Evolutionary conservation across 192 early-diverging fungal species (phyloP).

Genomic region (Haplosporangium gracile): DNA sequence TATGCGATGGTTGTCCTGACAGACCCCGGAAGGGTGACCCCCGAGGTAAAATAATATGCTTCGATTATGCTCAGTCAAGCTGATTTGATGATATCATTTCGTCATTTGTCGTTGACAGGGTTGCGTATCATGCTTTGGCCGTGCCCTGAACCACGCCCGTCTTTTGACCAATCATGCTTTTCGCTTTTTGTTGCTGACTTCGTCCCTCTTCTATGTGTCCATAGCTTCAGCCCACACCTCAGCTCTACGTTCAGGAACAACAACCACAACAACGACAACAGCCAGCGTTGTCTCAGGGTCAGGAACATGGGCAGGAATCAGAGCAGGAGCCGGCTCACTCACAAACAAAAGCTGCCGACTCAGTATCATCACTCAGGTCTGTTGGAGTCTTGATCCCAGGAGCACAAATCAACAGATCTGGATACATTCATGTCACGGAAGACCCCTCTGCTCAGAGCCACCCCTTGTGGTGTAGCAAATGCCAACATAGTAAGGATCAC

Average conservation of each 20-base stretch:
- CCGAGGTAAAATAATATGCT: constrained; percentile 28
- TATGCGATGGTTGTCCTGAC: constrained; percentile 49
- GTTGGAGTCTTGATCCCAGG: constrained; percentile 43
- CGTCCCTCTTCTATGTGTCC: neutral
- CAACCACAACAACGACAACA: neutral
- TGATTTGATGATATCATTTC: constrained; percentile 22
- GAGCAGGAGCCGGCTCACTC: neutral
- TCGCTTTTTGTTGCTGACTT: neutral
- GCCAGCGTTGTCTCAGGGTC: neutral
- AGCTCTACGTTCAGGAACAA: neutral
- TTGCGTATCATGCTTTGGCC: neutral
- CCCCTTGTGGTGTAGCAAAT: constrained; percentile 52
- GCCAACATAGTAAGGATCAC: constrained; percentile 41
- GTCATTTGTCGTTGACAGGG: neutral
- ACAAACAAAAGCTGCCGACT: neutral
- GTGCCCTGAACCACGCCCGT: neutral
- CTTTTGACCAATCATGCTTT: neutral
- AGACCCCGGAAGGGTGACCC: constrained; percentile 39
- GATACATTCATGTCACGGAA: constrained; percentile 43
- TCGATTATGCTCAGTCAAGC: neutral
- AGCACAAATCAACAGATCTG: constrained; percentile 35
- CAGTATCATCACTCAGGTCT: neutral
- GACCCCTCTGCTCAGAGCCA: constrained; percentile 45
- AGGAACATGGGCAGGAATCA: constrained; percentile 15
- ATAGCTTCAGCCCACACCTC: constrained; percentile 12